Base-by-base conservation (phyloP, 2,329 filamentous ascomycete species). In the Aureobasidium leucospermi region DNA sequence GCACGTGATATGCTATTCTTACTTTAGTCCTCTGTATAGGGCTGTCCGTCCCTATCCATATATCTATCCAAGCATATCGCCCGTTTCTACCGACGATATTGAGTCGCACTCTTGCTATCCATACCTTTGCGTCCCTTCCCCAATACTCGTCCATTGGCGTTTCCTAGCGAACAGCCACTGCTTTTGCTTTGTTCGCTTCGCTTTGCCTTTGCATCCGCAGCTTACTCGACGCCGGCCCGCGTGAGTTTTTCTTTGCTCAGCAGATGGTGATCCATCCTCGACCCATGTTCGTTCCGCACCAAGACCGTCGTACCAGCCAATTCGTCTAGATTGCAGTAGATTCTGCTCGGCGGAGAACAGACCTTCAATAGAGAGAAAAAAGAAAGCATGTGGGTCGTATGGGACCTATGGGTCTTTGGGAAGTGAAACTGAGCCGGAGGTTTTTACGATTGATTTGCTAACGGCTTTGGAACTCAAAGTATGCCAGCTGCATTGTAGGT, bases 331-430 rank as follows among this genome's bases (percentile, higher is more conserved):
- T 51, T 59, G 58, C 47, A 59, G 58, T 39, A 52, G 48, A 39
- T 47, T 45, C 47, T 19, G 13, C 58, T 59, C 47, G 47, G 46
- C 56, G 16, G 28, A 23, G 56, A 59, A 51, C 56, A 49, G 56
- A 49, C 47, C 47, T 55, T 55, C 51, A 55, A 39, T 39, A 48
- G 41, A 58, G 41, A 46, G 32, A 13, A 19, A 59, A 52, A 53
- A 59, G 15, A 34, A 58, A 61, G 59, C 52, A 51, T 58, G 59
- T 60, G 59, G 59, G 59, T 57, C 59, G 16, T 15, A 47, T 49
- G 34, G 34, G 13, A 23, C 23, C 34, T 48, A 19, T 41, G 47
- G 58, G 42, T 15, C 43, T 10, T 32, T 48, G 39, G 23, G 38
- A 59, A 59, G 42, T 43, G 38, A 51, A 57, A 56, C 52, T 45